phyloP scores from a whole-genome alignment of 164 flowering plant genomes.

The Magnolia sinica region DNA sequence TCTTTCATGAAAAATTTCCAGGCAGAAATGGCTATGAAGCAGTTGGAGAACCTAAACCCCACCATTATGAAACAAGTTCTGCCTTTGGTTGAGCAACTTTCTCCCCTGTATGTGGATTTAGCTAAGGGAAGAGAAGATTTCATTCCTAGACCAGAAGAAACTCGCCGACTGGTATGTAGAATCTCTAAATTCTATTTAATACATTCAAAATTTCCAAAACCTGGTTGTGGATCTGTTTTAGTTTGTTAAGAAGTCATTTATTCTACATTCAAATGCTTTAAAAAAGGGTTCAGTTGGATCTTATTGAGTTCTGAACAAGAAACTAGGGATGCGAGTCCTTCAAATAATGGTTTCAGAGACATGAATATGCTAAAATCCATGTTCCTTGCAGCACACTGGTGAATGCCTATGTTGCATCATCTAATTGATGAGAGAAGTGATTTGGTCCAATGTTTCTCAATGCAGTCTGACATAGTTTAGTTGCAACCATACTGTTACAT shows the following conservation, averaged over 20 bases:
- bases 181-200: neutral
- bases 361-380: neutral
- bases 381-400: neutral
- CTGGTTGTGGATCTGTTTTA: neutral
- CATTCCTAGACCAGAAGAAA: conserved; percentile 93
- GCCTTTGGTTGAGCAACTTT: conserved; percentile 92
- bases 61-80: conserved; percentile 85
- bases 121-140: conserved; percentile 86
- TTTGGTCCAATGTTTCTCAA: too few species aligned
- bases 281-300: neutral
- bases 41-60: conserved; percentile 82
- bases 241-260: neutral
- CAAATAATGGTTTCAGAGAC: neutral
- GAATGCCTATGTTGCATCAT: too few species aligned
- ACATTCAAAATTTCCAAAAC: neutral
- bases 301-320: neutral
- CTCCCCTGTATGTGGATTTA: conserved; percentile 91
- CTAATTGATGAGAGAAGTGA: too few species aligned
- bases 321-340: neutral
- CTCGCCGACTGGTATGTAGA: conserved; percentile 66
- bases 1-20: conserved; percentile 25
- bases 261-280: neutral
- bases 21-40: conserved; percentile 95
- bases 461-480: too few species aligned
- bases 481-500: too few species aligned